phyloP scores from a whole-genome alignment of 768 basidiomycete genomes.

The Sutorius australiensis region DNA sequence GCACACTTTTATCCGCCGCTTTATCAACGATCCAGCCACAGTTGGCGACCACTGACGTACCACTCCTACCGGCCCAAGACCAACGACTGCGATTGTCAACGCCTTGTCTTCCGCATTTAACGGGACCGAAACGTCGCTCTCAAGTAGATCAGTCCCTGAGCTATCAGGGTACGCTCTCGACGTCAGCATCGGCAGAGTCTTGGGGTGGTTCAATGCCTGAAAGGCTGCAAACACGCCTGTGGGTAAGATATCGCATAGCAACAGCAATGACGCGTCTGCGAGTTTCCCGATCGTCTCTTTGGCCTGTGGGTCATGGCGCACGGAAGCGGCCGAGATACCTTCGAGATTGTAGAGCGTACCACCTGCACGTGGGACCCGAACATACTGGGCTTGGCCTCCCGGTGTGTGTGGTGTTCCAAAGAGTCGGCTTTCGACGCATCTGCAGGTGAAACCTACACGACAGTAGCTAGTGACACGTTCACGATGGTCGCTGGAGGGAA shows the following conservation, averaged over 20 bases:
- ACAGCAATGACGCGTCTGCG: conserved; percentile 61
- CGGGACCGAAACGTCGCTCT: conserved; percentile 11
- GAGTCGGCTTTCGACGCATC: conserved; percentile 57
- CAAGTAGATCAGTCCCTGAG: conserved; percentile 8
- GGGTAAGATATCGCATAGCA: conserved; percentile 76
- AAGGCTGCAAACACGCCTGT: conserved; percentile 75
- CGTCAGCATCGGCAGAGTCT: conserved; percentile 56
- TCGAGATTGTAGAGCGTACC: conserved; percentile 69
- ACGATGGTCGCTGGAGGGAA: neutral
- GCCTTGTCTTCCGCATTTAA: conserved; percentile 45
- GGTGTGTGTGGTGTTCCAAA: conserved; percentile 66
- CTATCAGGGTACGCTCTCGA: conserved; percentile 55
- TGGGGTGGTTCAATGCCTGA: conserved; percentile 71
- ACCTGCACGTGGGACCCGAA: conserved; percentile 75
- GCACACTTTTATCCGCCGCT: conserved; percentile 44
- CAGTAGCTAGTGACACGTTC: conserved; percentile 48
- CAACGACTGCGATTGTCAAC: conserved; percentile 64
- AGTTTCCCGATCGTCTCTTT: conserved; percentile 41
- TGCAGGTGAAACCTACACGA: conserved; percentile 66
- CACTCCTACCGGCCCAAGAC: conserved; percentile 77
- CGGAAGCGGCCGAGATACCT: conserved; percentile 33
- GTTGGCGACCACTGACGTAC: conserved; percentile 28
- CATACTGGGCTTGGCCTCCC: conserved; percentile 77
- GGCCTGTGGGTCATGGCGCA: conserved; percentile 21
- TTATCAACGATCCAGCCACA: neutral